phyloP scores from a whole-genome alignment of 129 eudicot species.

The Cynara cardunculus region DNA sequence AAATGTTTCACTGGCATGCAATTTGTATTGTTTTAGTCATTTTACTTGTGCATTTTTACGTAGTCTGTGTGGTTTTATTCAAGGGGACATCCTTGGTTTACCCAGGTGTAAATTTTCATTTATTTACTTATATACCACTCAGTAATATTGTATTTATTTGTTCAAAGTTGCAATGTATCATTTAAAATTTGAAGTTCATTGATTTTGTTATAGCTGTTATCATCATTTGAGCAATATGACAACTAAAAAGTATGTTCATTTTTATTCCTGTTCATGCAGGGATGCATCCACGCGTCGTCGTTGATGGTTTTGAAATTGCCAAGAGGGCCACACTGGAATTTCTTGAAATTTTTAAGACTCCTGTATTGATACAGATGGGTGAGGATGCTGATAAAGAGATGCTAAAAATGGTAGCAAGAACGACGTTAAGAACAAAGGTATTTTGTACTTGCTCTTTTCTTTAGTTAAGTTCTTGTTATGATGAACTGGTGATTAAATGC shows the following conservation, averaged over 20 bases:
- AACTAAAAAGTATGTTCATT: not conserved
- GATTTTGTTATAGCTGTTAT: not conserved
- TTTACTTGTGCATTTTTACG: not conserved
- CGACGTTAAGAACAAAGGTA: slow-evolving; percentile 95
- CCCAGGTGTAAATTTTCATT: not conserved
- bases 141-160: not conserved
- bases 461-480: slow-evolving; percentile 5
- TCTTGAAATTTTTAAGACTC: slow-evolving; percentile 91
- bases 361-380: slow-evolving; percentile 69
- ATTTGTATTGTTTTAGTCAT: not conserved
- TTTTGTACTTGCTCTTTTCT: too few species aligned
- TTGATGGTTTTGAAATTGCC: slow-evolving; percentile 99
- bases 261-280: slow-evolving; percentile 46
- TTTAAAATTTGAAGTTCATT: not conserved
- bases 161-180: not conserved
- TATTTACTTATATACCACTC: not conserved
- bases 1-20: not conserved
- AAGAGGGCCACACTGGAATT: slow-evolving; percentile 83
- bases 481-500: not conserved
- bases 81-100: not conserved
- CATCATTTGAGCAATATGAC: not conserved
- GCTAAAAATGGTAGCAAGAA: slow-evolving; percentile 95
- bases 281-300: slow-evolving; percentile 95
- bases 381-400: slow-evolving; percentile 84
- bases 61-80: not conserved